Evolutionary conservation across 1,284 basidiomycete species (phyloP).

Genomic region (Inonotus hispidus): DNA sequence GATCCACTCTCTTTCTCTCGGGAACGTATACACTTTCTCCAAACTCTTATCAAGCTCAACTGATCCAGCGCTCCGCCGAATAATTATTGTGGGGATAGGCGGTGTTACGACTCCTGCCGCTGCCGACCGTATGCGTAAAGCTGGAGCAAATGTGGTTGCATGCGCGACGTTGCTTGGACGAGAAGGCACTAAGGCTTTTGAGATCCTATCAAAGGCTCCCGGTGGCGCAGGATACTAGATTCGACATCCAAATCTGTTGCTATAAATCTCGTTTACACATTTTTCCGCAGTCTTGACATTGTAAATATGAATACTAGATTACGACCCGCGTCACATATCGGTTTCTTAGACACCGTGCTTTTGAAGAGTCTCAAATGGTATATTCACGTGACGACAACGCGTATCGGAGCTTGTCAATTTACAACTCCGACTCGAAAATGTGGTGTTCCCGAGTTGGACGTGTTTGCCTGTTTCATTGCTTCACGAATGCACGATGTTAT

Average conservation of each 20-base stretch:
- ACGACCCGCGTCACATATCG: no score
- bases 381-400: no score
- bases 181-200: conserved; percentile 61
- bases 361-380: no score
- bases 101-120: conserved; percentile 63
- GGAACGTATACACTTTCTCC: conserved; percentile 63
- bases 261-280: no score
- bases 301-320: no score
- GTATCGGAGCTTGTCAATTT: no score
- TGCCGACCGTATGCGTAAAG: conserved; percentile 57
- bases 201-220: conserved; percentile 26
- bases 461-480: no score
- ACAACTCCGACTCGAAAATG: no score
- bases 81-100: conserved; percentile 69
- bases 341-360: no score
- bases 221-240: not conserved
- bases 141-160: conserved; percentile 66
- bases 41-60: conserved; percentile 41
- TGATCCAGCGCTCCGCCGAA: conserved; percentile 38
- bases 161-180: conserved; percentile 70
- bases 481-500: no score
- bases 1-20: conserved; percentile 69
- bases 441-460: no score
- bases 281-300: no score
- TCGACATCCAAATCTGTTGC: not conserved